A percentile compares a stretch with the other conserved stretches of the same genome.
These are phyloP conservation scores for Aureobasidium sp. DNA, from an alignment of 2,329 filamentous ascomycete species.

Conservation along the genomic window DNA sequence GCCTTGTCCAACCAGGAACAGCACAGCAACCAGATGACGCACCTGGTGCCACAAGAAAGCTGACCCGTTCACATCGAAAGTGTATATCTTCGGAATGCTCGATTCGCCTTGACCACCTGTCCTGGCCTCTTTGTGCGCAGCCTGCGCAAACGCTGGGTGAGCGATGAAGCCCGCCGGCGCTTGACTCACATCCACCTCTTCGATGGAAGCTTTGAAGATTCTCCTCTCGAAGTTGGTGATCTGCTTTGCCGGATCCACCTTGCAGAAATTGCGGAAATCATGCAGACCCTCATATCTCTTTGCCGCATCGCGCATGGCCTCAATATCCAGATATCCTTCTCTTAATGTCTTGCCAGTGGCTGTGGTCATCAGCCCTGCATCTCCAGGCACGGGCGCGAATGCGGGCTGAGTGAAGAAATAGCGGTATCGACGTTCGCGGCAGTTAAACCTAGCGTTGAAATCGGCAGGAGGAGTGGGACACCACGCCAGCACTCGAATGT, in stretches of 20 bases:
- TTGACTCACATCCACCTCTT: slow-evolving; percentile 46
- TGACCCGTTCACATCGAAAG: slow-evolving; percentile 79
- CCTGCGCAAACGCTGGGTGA: slow-evolving; percentile 39
- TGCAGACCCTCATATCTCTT: slow-evolving; percentile 73
- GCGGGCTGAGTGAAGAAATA: slow-evolving; percentile 98
- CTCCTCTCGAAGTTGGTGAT: slow-evolving; percentile 73
- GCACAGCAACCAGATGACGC: slow-evolving; percentile 79
- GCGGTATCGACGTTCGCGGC: slow-evolving; percentile 81
- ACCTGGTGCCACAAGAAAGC: slow-evolving; percentile 99
- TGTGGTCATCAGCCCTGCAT: slow-evolving; percentile 22
- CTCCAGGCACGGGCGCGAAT: slow-evolving; percentile 58
- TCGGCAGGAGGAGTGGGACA: slow-evolving; percentile 70
- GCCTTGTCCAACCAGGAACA: slow-evolving; percentile 90
- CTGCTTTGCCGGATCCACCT: slow-evolving; percentile 83
- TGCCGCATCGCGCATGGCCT: slow-evolving; percentile 76
- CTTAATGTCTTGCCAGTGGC: slow-evolving; percentile 25
- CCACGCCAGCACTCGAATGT: slow-evolving; percentile 90
- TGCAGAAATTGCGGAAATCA: slow-evolving; percentile 97
- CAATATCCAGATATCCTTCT: slow-evolving; percentile 79
- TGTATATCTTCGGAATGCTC: slow-evolving; percentile 62
- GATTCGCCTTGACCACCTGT: neutral
- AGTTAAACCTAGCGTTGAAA: slow-evolving; percentile 90
- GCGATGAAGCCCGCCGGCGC: slow-evolving; percentile 53
- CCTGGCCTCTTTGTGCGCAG: slow-evolving; percentile 10
- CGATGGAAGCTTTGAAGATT: slow-evolving; percentile 75